These are phyloP conservation scores for Neonectria magnoliae DNA, from an alignment of 2,329 filamentous ascomycete species.

Conservation along the genomic window DNA sequence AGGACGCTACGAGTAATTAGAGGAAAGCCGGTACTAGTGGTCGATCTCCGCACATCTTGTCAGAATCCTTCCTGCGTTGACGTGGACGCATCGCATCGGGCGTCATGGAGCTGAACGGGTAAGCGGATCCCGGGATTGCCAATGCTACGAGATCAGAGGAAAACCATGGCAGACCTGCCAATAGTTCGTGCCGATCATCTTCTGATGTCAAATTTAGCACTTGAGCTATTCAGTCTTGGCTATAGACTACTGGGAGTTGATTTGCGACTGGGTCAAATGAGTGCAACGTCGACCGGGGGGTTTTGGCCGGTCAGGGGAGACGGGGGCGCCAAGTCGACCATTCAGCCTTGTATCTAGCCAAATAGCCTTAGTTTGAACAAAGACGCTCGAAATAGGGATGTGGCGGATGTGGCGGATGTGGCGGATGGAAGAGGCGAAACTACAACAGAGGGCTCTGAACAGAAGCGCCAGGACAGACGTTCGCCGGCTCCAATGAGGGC, in stretches of 20 bases:
- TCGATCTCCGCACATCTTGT: constrained; percentile 28
- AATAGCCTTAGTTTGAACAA: neutral
- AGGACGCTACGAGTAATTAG: neutral
- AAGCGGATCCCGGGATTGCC: constrained; percentile 23
- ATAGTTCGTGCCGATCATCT: constrained; percentile 30
- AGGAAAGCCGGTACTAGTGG: constrained; percentile 16
- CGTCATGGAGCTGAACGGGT: neutral
- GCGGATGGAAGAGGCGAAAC: neutral
- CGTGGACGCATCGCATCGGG: neutral
- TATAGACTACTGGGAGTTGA: constrained; percentile 15
- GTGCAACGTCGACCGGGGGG: constrained; percentile 31
- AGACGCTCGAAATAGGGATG: neutral
- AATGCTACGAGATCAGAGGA: constrained; percentile 25
- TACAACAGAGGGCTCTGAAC: neutral
- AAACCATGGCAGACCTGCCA: constrained; percentile 31
- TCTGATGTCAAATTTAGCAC: constrained; percentile 42
- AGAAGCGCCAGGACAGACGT: neutral
- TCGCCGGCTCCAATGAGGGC: constrained; percentile 8
- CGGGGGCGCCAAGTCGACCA: constrained; percentile 4
- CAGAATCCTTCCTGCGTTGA: constrained; percentile 11
- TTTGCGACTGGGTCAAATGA: constrained; percentile 13
- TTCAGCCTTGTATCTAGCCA: constrained; percentile 26
- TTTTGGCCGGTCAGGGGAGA: constrained; percentile 15
- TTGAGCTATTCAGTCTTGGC: constrained; percentile 24
- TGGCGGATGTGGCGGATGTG: too few relatives aligned